Base-by-base conservation (phyloP, 805 yeast genomes). In the Lipomyces japonicus region DNA sequence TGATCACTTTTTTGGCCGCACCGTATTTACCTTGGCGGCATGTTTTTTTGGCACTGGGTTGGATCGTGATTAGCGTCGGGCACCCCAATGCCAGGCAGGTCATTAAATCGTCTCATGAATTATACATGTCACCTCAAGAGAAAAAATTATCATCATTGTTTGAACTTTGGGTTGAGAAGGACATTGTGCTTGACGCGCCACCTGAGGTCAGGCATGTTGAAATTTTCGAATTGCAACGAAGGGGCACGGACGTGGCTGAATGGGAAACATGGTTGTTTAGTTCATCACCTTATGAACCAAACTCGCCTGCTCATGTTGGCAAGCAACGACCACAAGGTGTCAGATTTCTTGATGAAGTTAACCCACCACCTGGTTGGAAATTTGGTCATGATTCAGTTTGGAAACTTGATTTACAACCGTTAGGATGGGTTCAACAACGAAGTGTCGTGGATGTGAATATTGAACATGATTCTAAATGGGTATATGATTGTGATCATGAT, bases 361-460 rank as follows among this genome's bases (percentile, higher is more conserved):
- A 63, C 24, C 82, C 95, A 1, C 96, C 96, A 1, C 61, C 61
- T 9, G 81, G 80, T 12, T 89, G 96, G 96, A 72, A 73, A 51
- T 89, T 80, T 64, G 82, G 78, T 50, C 77, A 75, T 24, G 74
- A 76, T 39, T 52, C 59, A 25, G 70, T 71, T 9, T 89, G 96
- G 96, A 67, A 66, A 43, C 69, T 81, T 12, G 96, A 88, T 61
- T 59, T 61, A 14, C 65, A 77, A 37, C 80, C 83, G 0, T 56
- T 51, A 1, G 60, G 59, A 2, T 86, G 91, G 82, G 70, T 80
- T 4, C 42, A 56, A 0, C 77, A 74, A 23, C 70, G 82, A 30
- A 72, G 73, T 0, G 52, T 73, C 50, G 44, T 61, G 31, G 38
- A 65, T 42, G 58, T 67, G 25, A 57, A 60, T 18, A 42, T 69